phyloP scores from a whole-genome alignment of 225 moss, liverwort and hornwort species.

The Sphagnum tenellum region DNA sequence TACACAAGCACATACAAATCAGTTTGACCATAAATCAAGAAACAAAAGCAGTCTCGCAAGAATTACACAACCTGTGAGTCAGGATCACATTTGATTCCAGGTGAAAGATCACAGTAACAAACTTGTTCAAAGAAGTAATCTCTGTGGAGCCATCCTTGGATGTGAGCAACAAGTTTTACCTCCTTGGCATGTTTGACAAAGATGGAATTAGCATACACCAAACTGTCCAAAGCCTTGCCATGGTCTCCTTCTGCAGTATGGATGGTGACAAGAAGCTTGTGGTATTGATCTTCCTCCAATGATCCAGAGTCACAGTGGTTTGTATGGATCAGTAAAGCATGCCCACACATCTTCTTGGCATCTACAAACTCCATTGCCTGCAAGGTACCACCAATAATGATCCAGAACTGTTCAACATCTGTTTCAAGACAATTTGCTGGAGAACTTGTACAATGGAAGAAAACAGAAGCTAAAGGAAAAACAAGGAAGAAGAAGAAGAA shows the following conservation, averaged over 20 bases:
- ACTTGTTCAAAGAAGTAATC: too few relatives aligned
- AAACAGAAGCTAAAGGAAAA: too few relatives aligned
- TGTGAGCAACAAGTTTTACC: conserved; percentile 30
- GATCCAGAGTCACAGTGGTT: conserved; percentile 49
- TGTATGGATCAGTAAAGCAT: conserved; percentile 60
- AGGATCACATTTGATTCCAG: too few relatives aligned
- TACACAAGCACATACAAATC: too few relatives aligned
- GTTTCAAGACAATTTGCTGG: background rate
- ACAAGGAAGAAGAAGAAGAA: too few relatives aligned
- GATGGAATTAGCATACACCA: conserved; percentile 52
- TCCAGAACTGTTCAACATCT: background rate
- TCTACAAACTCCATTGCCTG: conserved; percentile 90
- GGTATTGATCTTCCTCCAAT: conserved; percentile 74
- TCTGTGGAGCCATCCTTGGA: conserved; percentile 16
- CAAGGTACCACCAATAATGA: background rate
- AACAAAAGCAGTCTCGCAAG: too few relatives aligned
- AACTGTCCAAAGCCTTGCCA: conserved; percentile 54
- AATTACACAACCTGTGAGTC: conserved; percentile 13
- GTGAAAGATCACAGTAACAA: too few relatives aligned
- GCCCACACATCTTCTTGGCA: conserved; percentile 66
- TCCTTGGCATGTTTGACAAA: conserved; percentile 35
- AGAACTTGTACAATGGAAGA: background rate
- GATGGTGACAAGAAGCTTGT: conserved; percentile 75
- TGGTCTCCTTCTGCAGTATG: conserved; percentile 83
- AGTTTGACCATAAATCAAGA: too few relatives aligned